A percentile compares a stretch with the other conserved stretches of the same genome.
phyloP scores from a whole-genome alignment of 805 yeast genomes.

The Teunomyces gatunensis region DNA sequence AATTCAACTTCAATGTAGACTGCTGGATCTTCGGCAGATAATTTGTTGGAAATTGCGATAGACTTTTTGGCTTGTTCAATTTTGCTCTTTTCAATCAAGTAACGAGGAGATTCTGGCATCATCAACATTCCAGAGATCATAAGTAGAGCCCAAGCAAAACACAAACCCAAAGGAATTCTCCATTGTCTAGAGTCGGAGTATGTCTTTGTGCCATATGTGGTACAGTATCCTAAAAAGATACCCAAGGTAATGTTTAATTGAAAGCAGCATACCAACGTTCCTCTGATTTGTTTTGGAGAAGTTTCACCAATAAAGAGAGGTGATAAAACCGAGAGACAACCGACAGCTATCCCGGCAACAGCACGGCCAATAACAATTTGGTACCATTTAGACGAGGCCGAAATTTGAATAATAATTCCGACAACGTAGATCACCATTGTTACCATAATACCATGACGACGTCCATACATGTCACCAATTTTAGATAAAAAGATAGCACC shows the following conservation, averaged over 20 bases:
- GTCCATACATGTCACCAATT: slow-evolving; percentile 57
- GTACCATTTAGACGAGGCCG: slow-evolving; percentile 54
- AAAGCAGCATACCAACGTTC: slow-evolving; percentile 66
- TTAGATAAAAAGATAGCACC: slow-evolving; percentile 64
- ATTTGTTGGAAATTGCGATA: slow-evolving; percentile 58
- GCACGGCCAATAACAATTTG: slow-evolving; percentile 65
- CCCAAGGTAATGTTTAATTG: slow-evolving; percentile 71
- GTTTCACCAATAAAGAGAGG: slow-evolving; percentile 68
- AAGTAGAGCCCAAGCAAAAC: slow-evolving; percentile 45
- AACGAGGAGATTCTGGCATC: slow-evolving; percentile 73
- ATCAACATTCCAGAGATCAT: slow-evolving; percentile 50
- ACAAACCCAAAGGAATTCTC: slow-evolving; percentile 63
- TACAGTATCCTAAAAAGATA: slow-evolving; percentile 68
- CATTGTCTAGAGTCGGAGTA: slow-evolving; percentile 55
- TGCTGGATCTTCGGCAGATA: slow-evolving; percentile 50
- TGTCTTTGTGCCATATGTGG: slow-evolving; percentile 56
- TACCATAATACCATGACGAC: slow-evolving; percentile 54
- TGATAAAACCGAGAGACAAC: slow-evolving; percentile 65
- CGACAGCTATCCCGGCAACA: slow-evolving; percentile 70
- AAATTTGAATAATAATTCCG: slow-evolving; percentile 61
- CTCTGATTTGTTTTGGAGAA: slow-evolving; percentile 69
- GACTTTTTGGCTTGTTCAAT: slow-evolving; percentile 54
- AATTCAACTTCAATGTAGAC: slow-evolving; percentile 52
- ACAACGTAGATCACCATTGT: slow-evolving; percentile 56
- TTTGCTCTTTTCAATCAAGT: slow-evolving; percentile 48